Percentiles rank a stretch among this genome's conserved stretches.
Conservation (phyloP, 2,329 filamentous ascomycete species). For the Epichloe elymi region DNA sequence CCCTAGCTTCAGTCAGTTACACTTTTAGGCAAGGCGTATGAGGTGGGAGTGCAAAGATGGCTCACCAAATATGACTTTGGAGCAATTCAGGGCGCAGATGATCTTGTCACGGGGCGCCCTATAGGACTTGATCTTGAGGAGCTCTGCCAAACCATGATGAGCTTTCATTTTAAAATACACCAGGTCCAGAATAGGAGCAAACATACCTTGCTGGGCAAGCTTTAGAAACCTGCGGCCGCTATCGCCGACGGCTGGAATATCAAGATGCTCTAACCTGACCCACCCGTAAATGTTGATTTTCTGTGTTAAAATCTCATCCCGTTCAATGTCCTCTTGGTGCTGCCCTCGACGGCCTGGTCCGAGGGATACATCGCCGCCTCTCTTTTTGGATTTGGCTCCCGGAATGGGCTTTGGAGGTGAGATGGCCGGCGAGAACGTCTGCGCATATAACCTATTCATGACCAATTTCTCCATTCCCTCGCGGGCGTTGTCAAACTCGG, state of each 20-base stretch:
- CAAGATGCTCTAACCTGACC: slow-evolving; percentile 85
- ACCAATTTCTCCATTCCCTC: slow-evolving; percentile 99
- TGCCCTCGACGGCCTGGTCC: slow-evolving; percentile 83
- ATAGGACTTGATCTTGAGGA: slow-evolving; percentile 93
- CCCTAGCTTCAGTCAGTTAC: slow-evolving; percentile 31
- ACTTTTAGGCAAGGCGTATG: background rate
- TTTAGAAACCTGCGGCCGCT: slow-evolving; percentile 79
- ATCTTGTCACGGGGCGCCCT: slow-evolving; percentile 96
- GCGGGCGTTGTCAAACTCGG: slow-evolving; percentile 93
- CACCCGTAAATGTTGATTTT: slow-evolving; percentile 96
- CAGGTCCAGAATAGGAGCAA: background rate
- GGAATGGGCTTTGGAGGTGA: slow-evolving; percentile 63
- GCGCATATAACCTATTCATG: slow-evolving; percentile 92
- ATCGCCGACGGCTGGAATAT: slow-evolving; percentile 74
- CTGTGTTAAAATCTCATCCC: slow-evolving; percentile 88
- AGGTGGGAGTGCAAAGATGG: background rate
- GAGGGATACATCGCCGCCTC: slow-evolving; percentile 54
- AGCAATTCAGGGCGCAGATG: slow-evolving; percentile 95
- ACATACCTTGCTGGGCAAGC: slow-evolving; percentile 70
- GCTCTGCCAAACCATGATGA: slow-evolving; percentile 40
- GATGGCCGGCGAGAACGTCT: slow-evolving; percentile 94
- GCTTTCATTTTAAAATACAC: background rate
- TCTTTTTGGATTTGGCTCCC: slow-evolving; percentile 54
- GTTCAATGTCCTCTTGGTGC: slow-evolving; percentile 94
- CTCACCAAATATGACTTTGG: slow-evolving; percentile 95